Percentiles rank a stretch among this genome's conserved stretches.
phyloP scores from a whole-genome alignment of 2,329 filamentous ascomycete species.

The Xylaria arbuscula region DNA sequence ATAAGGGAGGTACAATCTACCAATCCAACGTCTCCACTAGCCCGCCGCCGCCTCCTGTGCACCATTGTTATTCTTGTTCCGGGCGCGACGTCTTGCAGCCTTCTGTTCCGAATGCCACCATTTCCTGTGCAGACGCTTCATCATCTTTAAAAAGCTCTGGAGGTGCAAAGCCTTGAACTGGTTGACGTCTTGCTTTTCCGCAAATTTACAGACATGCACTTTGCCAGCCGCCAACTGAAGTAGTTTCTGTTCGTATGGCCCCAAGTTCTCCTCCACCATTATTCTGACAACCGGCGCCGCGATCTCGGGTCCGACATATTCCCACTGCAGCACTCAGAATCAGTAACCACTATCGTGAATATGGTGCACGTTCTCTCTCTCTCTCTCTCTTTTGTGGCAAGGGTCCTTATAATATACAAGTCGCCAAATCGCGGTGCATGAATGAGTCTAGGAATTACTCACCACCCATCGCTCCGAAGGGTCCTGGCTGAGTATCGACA shows the following conservation, averaged over 20 bases:
- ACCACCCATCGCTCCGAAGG: slow-evolving; percentile 57
- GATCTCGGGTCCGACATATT: slow-evolving; percentile 59
- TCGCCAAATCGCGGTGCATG: not conserved
- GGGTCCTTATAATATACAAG: too few relatives aligned
- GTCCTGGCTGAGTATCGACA: slow-evolving; percentile 26
- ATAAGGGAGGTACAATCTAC: slow-evolving; percentile 21
- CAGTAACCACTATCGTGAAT: not conserved
- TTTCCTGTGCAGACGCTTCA: slow-evolving; percentile 20
- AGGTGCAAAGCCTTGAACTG: slow-evolving; percentile 40
- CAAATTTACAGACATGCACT: slow-evolving; percentile 58
- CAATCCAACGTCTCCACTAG: not conserved
- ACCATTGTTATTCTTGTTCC: not conserved
- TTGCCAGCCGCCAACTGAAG: slow-evolving; percentile 58
- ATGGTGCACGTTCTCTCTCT: not conserved
- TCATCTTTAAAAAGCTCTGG: slow-evolving; percentile 28
- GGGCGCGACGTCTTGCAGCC: not conserved
- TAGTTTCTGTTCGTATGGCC: slow-evolving; percentile 63
- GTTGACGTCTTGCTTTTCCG: slow-evolving; percentile 47
- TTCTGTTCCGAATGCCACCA: slow-evolving; percentile 8
- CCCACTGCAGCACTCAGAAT: slow-evolving; percentile 52
- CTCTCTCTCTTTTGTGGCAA: too few relatives aligned
- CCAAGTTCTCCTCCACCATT: slow-evolving; percentile 65
- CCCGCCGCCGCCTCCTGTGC: not conserved
- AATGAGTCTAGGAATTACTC: not conserved
- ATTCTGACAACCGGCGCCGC: slow-evolving; percentile 55